Evolutionary conservation across 331 rosid genomes (phyloP).

Genomic region (Spiraea crenata): DNA sequence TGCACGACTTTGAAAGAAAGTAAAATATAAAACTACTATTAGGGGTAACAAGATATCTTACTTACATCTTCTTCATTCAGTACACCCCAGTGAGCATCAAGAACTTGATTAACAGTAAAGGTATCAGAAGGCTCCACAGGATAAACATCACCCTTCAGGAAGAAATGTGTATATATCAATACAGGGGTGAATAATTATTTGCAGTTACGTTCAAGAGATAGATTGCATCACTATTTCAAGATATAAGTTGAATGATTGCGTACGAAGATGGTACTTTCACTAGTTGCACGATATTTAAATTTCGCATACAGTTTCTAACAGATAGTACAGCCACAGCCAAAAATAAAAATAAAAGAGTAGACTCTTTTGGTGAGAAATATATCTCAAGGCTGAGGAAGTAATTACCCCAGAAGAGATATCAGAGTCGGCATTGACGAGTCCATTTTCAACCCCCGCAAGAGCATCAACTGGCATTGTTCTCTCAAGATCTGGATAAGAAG

Average conservation of each 20-base stretch:
- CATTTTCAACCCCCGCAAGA: constrained; percentile 39
- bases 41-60: constrained; percentile 39
- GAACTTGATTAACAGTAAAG: constrained; percentile 62
- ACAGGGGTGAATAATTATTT: not conserved
- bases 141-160: constrained; percentile 89
- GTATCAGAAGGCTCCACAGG: constrained; percentile 73
- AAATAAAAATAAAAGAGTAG: not conserved
- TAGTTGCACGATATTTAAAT: not conserved
- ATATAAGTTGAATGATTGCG: not conserved
- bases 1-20: constrained; percentile 11
- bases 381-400: constrained; percentile 16
- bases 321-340: not conserved
- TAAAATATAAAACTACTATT: constrained; percentile 4
- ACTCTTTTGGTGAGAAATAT: not conserved
- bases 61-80: constrained; percentile 88
- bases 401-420: constrained; percentile 58
- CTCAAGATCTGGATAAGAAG: constrained; percentile 95
- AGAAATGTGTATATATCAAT: constrained; percentile 32
- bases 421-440: constrained; percentile 30
- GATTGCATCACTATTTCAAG: not conserved
- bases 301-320: not conserved
- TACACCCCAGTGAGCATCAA: constrained; percentile 95
- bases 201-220: not conserved
- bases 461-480: constrained; percentile 43
- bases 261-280: not conserved